Evolutionary conservation across 2,329 filamentous ascomycete species (phyloP).

Genomic region (Leptosphaerulina australis): DNA sequence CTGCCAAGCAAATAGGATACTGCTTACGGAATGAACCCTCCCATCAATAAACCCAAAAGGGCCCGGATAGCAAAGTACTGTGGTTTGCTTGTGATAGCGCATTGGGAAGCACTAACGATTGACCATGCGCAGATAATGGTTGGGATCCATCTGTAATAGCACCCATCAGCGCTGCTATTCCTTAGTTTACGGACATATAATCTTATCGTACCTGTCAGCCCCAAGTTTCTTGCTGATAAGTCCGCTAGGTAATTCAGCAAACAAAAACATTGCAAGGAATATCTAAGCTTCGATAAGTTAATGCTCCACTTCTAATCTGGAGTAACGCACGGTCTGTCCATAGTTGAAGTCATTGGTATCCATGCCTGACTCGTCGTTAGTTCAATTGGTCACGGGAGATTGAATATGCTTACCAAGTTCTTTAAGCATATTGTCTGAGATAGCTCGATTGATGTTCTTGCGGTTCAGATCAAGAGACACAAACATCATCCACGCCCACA

Average conservation of each 20-base stretch:
- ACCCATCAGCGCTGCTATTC: not conserved
- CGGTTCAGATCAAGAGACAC: constrained; percentile 56
- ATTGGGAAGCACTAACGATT: constrained; percentile 46
- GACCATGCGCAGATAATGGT: constrained; percentile 47
- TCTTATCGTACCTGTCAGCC: constrained; percentile 44
- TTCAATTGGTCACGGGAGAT: not conserved
- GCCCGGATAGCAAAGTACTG: constrained; percentile 49
- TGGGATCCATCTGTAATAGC: constrained; percentile 40
- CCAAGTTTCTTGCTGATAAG: constrained; percentile 60
- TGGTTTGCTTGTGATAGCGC: constrained; percentile 40
- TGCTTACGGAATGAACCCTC: constrained; percentile 35
- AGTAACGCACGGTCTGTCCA: constrained; percentile 47
- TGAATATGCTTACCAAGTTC: constrained; percentile 32
- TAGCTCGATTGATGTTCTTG: constrained; percentile 54
- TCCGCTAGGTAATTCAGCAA: constrained; percentile 58
- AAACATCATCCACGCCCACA: constrained; percentile 57
- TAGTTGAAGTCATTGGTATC: constrained; percentile 43
- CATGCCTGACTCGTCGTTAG: constrained; percentile 26
- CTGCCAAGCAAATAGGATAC: too few relatives aligned
- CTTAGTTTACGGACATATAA: not conserved
- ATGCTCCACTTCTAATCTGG: not conserved
- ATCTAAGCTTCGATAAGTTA: constrained; percentile 25
- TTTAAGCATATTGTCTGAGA: constrained; percentile 43
- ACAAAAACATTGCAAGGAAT: constrained; percentile 51
- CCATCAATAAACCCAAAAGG: constrained; percentile 51